Percentiles rank a stretch among this genome's conserved stretches.
These are phyloP conservation scores for Claviceps paspali DNA, from an alignment of 2,329 filamentous ascomycete species.

Conservation along the genomic window DNA sequence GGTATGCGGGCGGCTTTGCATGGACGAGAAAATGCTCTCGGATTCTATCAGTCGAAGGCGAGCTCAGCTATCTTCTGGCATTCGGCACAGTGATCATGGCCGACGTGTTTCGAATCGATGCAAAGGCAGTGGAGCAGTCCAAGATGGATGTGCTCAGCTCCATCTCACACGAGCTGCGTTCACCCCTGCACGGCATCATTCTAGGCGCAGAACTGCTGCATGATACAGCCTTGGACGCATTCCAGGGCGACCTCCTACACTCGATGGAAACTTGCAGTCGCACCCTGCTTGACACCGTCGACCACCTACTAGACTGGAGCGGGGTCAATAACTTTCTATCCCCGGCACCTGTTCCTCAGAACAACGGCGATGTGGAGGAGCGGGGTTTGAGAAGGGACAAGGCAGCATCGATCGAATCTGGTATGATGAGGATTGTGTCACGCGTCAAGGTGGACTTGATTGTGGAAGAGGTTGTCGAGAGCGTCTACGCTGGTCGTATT, in stretches of 20 bases:
- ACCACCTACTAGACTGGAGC: slow-evolving; percentile 37
- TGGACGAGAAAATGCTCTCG: slow-evolving; percentile 30
- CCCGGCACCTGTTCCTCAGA: slow-evolving; percentile 1
- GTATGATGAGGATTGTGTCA: slow-evolving; percentile 9
- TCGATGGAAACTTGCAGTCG: slow-evolving; percentile 35
- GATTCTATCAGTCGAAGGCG: slow-evolving; percentile 28
- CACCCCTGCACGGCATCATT: slow-evolving; percentile 44
- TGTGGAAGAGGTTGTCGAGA: slow-evolving; percentile 31
- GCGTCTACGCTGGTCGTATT: slow-evolving; percentile 29
- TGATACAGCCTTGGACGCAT: slow-evolving; percentile 31
- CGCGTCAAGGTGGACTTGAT: slow-evolving; percentile 23
- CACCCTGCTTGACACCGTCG: slow-evolving; percentile 37
- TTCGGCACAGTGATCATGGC: slow-evolving; percentile 41
- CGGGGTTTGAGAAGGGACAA: slow-evolving; percentile 5
- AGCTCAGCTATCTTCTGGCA: slow-evolving; percentile 34
- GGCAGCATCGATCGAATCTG: slow-evolving; percentile 5
- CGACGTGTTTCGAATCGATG: slow-evolving; percentile 33
- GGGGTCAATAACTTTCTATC: slow-evolving; percentile 31
- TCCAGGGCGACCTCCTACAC: slow-evolving; percentile 30
- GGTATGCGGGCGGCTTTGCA: slow-evolving; percentile 33
- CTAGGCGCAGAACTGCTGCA: slow-evolving; percentile 36
- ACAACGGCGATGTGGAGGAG: slow-evolving; percentile 2
- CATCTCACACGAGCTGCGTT: slow-evolving; percentile 45
- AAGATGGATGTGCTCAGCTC: slow-evolving; percentile 45
- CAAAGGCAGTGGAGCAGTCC: slow-evolving; percentile 24